Percentiles rank a stretch among this genome's conserved stretches.
Evolutionary conservation across 1,284 basidiomycete species (phyloP).

Genomic region (Hypsizygus ulmarius): DNA sequence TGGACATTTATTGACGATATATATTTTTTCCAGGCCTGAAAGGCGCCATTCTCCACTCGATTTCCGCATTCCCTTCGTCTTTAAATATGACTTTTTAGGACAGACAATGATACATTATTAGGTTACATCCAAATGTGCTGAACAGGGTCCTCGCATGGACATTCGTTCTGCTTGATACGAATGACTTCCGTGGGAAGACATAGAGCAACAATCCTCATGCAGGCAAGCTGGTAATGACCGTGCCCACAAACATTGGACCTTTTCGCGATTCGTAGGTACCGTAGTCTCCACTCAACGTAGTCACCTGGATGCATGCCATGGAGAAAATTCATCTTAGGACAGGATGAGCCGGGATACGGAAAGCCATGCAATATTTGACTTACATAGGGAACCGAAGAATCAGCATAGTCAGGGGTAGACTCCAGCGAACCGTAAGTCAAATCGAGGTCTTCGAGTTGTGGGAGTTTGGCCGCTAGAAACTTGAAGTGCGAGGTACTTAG

Average conservation of each 20-base stretch:
- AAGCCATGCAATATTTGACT: background rate
- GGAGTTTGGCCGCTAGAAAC: conserved; percentile 1
- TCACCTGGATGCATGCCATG: too few species aligned
- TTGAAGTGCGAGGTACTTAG: background rate
- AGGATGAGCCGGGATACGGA: too few species aligned
- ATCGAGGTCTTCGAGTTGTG: background rate
- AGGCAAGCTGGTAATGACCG: background rate
- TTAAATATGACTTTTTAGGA: too few species aligned
- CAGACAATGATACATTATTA: too few species aligned
- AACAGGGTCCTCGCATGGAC: background rate
- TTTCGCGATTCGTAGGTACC: background rate
- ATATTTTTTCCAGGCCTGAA: conserved; percentile 19
- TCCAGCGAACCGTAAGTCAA: background rate
- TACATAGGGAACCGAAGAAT: background rate
- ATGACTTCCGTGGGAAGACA: background rate
- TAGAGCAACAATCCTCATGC: background rate
- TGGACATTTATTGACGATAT: conserved; percentile 34
- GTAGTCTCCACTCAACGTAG: too few species aligned
- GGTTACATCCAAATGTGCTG: too few species aligned
- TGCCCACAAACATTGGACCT: background rate
- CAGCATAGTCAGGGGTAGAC: background rate
- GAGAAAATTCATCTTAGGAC: too few species aligned
- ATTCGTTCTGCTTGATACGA: background rate
- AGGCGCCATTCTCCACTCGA: background rate
- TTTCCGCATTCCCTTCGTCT: too few species aligned